These are phyloP conservation scores for Hysterium pulicare DNA, from an alignment of 2,329 filamentous ascomycete species.

Conservation along the genomic window DNA sequence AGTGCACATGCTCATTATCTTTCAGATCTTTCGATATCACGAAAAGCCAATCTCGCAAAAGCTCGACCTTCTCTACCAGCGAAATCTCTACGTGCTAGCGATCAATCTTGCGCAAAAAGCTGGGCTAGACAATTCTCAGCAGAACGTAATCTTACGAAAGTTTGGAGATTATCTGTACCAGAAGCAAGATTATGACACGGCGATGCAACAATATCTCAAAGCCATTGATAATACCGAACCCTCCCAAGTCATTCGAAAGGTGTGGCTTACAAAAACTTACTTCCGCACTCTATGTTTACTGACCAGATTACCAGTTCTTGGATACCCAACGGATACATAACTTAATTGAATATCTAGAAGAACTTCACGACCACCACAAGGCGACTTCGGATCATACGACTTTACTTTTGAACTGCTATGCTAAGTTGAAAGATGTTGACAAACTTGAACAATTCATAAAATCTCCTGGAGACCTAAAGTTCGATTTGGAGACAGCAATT, in stretches of 20 bases:
- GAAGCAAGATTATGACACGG: conserved; percentile 91
- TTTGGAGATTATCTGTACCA: conserved; percentile 95
- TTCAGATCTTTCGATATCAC: conserved; percentile 76
- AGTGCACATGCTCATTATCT: neutral
- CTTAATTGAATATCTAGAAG: conserved; percentile 93
- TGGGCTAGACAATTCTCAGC: conserved; percentile 73
- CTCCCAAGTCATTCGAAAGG: conserved; percentile 92
- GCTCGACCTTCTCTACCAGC: conserved; percentile 87
- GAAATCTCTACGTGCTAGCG: conserved; percentile 86
- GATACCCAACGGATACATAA: conserved; percentile 98
- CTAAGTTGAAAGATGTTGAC: conserved; percentile 93
- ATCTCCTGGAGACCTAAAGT: conserved; percentile 88
- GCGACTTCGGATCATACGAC: conserved; percentile 96
- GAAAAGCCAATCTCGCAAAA: conserved; percentile 89
- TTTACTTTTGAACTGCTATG: conserved; percentile 91
- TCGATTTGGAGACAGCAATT: conserved; percentile 95
- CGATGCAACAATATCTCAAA: conserved; percentile 98
- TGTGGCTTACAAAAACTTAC: conserved; percentile 35
- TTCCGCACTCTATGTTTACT: conserved; percentile 5
- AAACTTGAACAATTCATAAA: conserved; percentile 98
- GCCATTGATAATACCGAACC: conserved; percentile 96
- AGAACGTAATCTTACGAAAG: conserved; percentile 87
- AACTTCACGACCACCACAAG: conserved; percentile 88
- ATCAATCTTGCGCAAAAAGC: conserved; percentile 91
- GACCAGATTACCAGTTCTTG: conserved; percentile 60